Evolutionary conservation across 2,329 filamentous ascomycete species (phyloP), one percentile per base, ranked within the genome.

Genomic region (Penicillium sclerotigenum): DNA sequence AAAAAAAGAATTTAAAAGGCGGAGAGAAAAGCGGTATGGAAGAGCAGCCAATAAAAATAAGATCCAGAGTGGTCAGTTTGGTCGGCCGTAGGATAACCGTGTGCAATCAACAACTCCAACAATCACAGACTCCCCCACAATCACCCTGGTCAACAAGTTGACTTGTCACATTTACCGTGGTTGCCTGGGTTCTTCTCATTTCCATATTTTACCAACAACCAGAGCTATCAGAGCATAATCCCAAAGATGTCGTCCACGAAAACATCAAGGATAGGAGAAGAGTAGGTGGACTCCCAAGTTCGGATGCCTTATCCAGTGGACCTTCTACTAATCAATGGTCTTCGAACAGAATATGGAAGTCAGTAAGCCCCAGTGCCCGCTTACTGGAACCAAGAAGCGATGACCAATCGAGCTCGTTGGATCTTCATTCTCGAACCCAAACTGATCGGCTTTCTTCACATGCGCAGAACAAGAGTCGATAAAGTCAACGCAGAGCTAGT

Each of bases 401-500:
- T 41, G 33, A 11, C 14, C n/a, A 18, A 52, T 46, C 24, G 20
- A 42, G 5, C 24, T n/a, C 38, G 38, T 26, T 36, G 9, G 33
- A 16, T 29, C 31, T 16, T 18, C 13, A 7, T 31, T 43, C 24
- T 54, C 38, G 13, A 26, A 29, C n/a, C 20, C 31, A 41, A 54
- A 53, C 65, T 68, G 57, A 67, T 46, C 48, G 26, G 14, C 40
- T 28, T 28, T 48, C 47, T 53, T 54, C 42, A 36, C 5, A 29
- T 42, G 22, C 41, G 13, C 73, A 97, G 93, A 79, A 95, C 90
- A 58, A 88, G 91, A 69, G 88, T 97, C 70, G 93, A 97, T 77
- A 97, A 97, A 77, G 91, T 97, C 79, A 97, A 97, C 77, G 91
- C 94, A 62, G 94, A 99, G 79, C 84, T 99, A 59, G 93, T 99